Evolutionary conservation across 2,329 filamentous ascomycete genomes (phyloP).

Genomic region (Diaporthe vaccinii): DNA sequence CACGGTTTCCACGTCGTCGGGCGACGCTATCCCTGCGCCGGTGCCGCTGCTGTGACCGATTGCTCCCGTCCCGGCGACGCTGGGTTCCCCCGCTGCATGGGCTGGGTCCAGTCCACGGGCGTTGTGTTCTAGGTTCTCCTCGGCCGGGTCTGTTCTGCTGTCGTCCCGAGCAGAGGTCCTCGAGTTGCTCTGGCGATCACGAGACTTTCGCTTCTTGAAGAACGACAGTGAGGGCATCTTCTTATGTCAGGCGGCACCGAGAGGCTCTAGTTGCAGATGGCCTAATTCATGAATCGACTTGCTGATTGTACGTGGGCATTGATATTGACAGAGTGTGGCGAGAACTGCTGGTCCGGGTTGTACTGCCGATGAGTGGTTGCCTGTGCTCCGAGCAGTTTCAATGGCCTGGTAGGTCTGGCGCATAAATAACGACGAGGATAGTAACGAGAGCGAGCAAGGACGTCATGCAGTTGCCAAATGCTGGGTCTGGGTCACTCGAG

Average conservation of each 20-base stretch:
- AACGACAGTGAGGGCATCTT: slow-evolving; percentile 32
- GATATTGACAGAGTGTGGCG: slow-evolving; percentile 12
- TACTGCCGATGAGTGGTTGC: slow-evolving; percentile 6
- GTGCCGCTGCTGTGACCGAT: slow-evolving; percentile 13
- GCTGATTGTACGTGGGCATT: slow-evolving; percentile 20
- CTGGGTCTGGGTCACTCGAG: neutral
- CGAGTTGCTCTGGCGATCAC: slow-evolving; percentile 19
- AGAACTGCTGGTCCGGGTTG: slow-evolving; percentile 2
- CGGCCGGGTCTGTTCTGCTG: neutral
- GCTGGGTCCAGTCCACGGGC: neutral
- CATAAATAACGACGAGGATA: slow-evolving; percentile 28
- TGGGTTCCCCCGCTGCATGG: neutral
- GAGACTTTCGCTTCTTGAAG: slow-evolving; percentile 25
- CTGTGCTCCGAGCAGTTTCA: neutral
- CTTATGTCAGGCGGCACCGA: slow-evolving; percentile 10
- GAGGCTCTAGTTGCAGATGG: slow-evolving; percentile 6
- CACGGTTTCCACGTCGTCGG: neutral
- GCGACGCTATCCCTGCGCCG: neutral
- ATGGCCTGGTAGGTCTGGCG: slow-evolving; percentile 12
- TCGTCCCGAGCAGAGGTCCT: neutral
- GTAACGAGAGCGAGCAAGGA: slow-evolving; percentile 25
- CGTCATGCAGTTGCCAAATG: slow-evolving; percentile 15
- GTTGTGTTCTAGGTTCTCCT: neutral
- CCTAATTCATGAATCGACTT: slow-evolving; percentile 27
- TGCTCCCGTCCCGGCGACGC: slow-evolving; percentile 18